These are phyloP conservation scores for Pinus taeda DNA, from an alignment of 75 land plant species.

Conservation along the genomic window DNA sequence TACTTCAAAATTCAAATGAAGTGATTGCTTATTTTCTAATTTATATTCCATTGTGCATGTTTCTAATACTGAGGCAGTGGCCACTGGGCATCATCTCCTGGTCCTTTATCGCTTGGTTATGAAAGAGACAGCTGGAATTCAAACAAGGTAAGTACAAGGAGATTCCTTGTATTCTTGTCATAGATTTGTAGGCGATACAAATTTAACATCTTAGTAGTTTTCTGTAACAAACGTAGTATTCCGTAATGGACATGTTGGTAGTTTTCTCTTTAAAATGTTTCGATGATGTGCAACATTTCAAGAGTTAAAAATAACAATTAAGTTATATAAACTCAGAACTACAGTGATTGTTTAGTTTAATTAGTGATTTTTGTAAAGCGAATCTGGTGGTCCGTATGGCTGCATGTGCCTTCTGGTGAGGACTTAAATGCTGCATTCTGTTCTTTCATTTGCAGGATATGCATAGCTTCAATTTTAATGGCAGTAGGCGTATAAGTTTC, in stretches of 20 bases:
- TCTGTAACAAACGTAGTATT: background rate
- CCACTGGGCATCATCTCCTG: conserved; percentile 58
- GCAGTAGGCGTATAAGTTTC: conserved; percentile 47
- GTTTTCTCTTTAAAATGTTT: background rate
- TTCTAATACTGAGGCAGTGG: conserved; percentile 44
- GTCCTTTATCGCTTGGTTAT: conserved; percentile 38
- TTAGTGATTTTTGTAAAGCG: background rate
- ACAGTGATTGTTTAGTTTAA: background rate
- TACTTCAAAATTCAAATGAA: background rate
- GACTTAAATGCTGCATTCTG: background rate
- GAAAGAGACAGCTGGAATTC: conserved; percentile 78
- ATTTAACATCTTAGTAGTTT: background rate
- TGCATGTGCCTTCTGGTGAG: background rate
- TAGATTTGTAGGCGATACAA: background rate
- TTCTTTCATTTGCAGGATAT: conserved; percentile 39
- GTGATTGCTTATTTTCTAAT: background rate
- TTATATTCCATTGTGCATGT: conserved; percentile 4
- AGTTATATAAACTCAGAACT: background rate
- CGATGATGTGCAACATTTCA: background rate
- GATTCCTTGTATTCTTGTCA: background rate
- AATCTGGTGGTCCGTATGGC: background rate
- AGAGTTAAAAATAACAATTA: background rate
- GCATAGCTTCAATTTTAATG: conserved; percentile 19
- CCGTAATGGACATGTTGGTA: background rate
- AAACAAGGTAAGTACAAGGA: conserved; percentile 50